phyloP scores from a whole-genome alignment of 306 rosid species.

The Cicer bijugum region DNA sequence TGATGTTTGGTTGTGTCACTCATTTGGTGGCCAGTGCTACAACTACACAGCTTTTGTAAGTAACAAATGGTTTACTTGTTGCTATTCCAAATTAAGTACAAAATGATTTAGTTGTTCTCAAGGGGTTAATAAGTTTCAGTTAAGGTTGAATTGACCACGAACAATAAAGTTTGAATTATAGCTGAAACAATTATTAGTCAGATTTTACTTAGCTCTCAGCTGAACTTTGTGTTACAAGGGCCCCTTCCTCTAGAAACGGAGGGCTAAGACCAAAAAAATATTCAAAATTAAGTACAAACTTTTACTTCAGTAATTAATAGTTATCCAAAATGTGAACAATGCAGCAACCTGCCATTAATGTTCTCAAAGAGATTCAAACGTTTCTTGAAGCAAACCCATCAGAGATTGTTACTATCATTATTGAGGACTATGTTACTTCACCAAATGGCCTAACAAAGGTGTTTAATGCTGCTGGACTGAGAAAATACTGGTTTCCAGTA shows the following conservation, averaged over 20 bases:
- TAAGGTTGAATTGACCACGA: too few relatives aligned
- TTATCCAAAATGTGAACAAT: constrained; percentile 35
- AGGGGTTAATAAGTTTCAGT: too few relatives aligned
- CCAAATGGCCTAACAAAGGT: constrained; percentile 85
- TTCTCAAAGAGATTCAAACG: constrained; percentile 73
- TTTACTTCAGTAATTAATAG: neutral
- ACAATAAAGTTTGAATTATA: too few relatives aligned
- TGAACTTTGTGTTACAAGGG: too few relatives aligned
- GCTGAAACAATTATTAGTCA: too few relatives aligned
- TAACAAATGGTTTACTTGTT: constrained; percentile 35
- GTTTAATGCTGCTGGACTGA: constrained; percentile 89
- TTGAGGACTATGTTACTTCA: constrained; percentile 90
- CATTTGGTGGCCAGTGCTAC: constrained; percentile 75
- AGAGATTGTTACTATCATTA: constrained; percentile 79
- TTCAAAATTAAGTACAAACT: constrained; percentile 24
- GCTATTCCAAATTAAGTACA: constrained; percentile 22
- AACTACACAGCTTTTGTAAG: constrained; percentile 95
- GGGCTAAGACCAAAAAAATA: too few relatives aligned
- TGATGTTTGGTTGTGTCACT: constrained; percentile 91
- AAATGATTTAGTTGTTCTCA: neutral
- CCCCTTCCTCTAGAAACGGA: too few relatives aligned
- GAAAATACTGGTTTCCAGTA: constrained; percentile 87
- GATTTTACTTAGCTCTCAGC: too few relatives aligned
- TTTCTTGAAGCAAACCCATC: constrained; percentile 81
- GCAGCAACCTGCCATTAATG: constrained; percentile 88